Conservation (phyloP, 768 basidiomycete genomes). For the Russula sp. region DNA sequence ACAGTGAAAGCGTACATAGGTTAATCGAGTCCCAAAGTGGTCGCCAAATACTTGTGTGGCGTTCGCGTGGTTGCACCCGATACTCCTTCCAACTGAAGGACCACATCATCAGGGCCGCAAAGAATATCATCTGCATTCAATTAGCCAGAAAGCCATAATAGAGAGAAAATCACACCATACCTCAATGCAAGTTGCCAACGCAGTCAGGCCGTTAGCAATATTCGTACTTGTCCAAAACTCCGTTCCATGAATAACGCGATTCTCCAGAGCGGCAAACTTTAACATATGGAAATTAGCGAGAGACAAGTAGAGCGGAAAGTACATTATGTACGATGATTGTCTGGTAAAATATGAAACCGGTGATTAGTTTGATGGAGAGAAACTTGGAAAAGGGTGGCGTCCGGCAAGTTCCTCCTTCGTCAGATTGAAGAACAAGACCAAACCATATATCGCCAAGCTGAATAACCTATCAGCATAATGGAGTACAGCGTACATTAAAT, state of each 20-base stretch:
- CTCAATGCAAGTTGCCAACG: constrained; percentile 81
- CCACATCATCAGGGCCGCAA: constrained; percentile 76
- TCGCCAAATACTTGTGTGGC: constrained; percentile 58
- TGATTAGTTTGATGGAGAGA: constrained; percentile 79
- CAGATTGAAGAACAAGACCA: constrained; percentile 79
- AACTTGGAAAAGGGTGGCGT: constrained; percentile 82
- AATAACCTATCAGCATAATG: neutral
- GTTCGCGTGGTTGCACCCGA: constrained; percentile 38
- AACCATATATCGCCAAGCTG: constrained; percentile 82
- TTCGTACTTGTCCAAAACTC: constrained; percentile 81
- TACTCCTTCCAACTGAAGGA: constrained; percentile 77
- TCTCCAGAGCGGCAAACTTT: constrained; percentile 65
- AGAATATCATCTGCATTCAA: constrained; percentile 70
- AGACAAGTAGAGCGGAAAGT: neutral
- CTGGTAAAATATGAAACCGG: constrained; percentile 90
- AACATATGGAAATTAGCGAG: neutral
- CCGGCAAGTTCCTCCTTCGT: constrained; percentile 80
- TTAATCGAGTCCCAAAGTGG: constrained; percentile 69
- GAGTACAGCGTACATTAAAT: neutral
- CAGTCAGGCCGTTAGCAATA: constrained; percentile 79
- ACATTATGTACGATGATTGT: constrained; percentile 53
- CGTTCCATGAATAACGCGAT: constrained; percentile 75
- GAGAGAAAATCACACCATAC: constrained; percentile 39
- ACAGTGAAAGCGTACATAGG: constrained; percentile 38
- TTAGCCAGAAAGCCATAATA: constrained; percentile 14